phyloP scores from a whole-genome alignment of 495 filamentous ascomycete genomes.

The Aspergillus bertholletiae region DNA sequence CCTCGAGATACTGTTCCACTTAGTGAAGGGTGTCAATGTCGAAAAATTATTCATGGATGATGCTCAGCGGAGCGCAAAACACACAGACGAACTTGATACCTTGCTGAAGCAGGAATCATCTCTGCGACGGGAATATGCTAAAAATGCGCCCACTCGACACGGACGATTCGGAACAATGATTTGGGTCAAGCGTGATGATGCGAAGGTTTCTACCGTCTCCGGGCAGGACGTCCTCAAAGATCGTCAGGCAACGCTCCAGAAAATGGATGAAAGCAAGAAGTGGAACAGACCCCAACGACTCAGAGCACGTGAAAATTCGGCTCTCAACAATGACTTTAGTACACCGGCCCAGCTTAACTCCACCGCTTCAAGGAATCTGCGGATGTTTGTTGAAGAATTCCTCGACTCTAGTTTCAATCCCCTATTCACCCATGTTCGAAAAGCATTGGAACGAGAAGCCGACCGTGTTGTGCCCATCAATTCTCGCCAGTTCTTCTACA shows the following conservation, averaged over 20 bases:
- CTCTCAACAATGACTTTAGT: constrained; percentile 68
- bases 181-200: constrained; percentile 87
- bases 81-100: constrained; percentile 67
- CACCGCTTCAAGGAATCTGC: constrained; percentile 66
- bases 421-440: constrained; percentile 79
- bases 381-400: constrained; percentile 87
- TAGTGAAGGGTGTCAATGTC: constrained; percentile 86
- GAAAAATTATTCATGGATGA: constrained; percentile 84
- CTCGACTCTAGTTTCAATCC: constrained; percentile 96
- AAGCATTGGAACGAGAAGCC: constrained; percentile 86
- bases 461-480: constrained; percentile 75
- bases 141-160: constrained; percentile 81
- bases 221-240: constrained; percentile 81
- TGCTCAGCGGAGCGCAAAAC: constrained; percentile 57
- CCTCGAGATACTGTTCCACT: constrained; percentile 85
- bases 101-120: constrained; percentile 77
- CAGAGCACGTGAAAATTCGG: constrained; percentile 60
- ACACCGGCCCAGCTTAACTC: constrained; percentile 63
- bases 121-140: constrained; percentile 73
- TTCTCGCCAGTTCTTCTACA: constrained; percentile 82
- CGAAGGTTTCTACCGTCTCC: constrained; percentile 76
- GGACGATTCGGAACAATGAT: constrained; percentile 96
- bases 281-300: constrained; percentile 74
- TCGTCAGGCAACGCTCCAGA: constrained; percentile 64
- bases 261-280: constrained; percentile 90